Evolutionary conservation across 352 stramenopile species (phyloP).

Genomic region (Peronospora belbahrii): DNA sequence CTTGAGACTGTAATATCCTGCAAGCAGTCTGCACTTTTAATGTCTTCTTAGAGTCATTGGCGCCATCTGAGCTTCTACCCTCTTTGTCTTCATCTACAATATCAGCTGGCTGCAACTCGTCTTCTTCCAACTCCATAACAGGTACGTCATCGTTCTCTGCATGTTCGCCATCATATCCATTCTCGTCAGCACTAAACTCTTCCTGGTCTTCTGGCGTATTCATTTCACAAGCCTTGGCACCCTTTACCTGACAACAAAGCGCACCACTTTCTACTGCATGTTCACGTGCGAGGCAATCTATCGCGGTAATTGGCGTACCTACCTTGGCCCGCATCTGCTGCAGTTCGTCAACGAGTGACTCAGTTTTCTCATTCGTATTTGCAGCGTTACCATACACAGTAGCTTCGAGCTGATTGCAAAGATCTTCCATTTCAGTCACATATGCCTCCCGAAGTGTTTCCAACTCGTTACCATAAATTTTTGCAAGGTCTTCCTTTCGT

Average conservation of each 20-base stretch:
- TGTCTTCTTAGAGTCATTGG: background rate
- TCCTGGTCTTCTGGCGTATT: background rate
- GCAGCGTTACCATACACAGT: background rate
- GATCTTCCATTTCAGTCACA: conserved; percentile 8
- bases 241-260: conserved; percentile 13
- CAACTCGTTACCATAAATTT: conserved; percentile 4
- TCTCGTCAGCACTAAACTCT: background rate
- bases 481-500: conserved; percentile 1
- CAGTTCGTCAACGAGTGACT: conserved; percentile 25
- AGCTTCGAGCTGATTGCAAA: conserved; percentile 5
- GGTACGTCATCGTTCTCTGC: conserved; percentile 8
- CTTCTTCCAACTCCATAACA: conserved; percentile 19
- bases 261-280: conserved; percentile 19
- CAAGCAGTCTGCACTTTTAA: too few species aligned
- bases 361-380: conserved; percentile 9
- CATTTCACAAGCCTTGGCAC: background rate
- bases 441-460: conserved; percentile 1
- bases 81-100: conserved; percentile 15
- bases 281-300: conserved; percentile 13
- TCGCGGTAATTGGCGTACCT: conserved; percentile 13
- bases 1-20: too few species aligned
- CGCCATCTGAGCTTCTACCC: background rate
- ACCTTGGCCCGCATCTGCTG: conserved; percentile 21
- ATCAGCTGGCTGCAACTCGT: conserved; percentile 3
- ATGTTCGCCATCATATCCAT: conserved; percentile 2